phyloP scores from a whole-genome alignment of 23 red algal genomes.

The Gracilariopsis chorda region DNA sequence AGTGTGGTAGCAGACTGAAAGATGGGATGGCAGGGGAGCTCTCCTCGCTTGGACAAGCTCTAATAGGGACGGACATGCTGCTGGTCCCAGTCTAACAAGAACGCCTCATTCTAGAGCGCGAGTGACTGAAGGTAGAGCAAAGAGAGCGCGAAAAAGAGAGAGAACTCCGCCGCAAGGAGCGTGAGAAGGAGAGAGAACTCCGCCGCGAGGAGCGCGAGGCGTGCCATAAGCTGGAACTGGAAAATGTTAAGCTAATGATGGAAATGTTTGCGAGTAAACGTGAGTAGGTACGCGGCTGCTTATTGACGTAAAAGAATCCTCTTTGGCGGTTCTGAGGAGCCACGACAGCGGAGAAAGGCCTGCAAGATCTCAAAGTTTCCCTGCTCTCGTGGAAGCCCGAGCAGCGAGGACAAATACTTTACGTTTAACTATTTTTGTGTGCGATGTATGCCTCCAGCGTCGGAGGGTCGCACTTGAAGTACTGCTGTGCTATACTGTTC shows the following conservation, averaged over 20 bases:
- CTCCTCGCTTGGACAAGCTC: not conserved
- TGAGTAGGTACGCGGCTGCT: too few species aligned
- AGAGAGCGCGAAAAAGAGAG: too few species aligned
- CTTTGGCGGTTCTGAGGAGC: too few species aligned
- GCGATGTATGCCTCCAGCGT: too few species aligned
- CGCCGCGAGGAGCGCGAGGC: not conserved
- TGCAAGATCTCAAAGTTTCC: too few species aligned
- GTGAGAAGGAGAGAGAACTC: not conserved
- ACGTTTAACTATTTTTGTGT: too few species aligned
- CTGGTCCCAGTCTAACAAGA: not conserved
- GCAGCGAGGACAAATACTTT: too few species aligned
- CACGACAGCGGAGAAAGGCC: too few species aligned
- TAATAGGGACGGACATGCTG: not conserved
- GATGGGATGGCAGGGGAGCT: not conserved
- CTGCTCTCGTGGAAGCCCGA: too few species aligned
- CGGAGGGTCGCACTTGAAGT: not conserved
- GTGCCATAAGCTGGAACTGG: not conserved
- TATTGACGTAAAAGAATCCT: too few species aligned
- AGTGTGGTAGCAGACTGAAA: not conserved
- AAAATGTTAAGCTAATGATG: conserved; percentile 11
- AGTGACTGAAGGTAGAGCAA: not conserved
- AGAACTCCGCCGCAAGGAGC: too few species aligned
- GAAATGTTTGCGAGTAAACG: conserved; percentile 2
- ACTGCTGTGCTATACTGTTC: not conserved
- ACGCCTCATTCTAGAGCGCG: not conserved